These are phyloP conservation scores for Parastagonospora nodorum DNA, from an alignment of 2,329 filamentous ascomycete species.

Conservation along the genomic window DNA sequence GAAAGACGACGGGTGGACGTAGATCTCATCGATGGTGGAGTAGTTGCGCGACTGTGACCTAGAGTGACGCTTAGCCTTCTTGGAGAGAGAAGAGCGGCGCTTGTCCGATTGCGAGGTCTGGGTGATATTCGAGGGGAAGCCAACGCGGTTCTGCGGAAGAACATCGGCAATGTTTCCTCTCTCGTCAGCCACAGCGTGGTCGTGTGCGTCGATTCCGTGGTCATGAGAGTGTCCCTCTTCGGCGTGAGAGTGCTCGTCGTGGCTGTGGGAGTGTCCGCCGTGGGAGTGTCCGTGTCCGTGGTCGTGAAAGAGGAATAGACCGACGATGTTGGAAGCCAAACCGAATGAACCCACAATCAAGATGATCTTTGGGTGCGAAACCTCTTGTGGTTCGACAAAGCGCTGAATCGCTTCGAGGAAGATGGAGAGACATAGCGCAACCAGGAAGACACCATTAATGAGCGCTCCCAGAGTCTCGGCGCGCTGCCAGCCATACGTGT, in stretches of 20 bases:
- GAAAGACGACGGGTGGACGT: constrained; percentile 87
- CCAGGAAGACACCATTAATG: constrained; percentile 96
- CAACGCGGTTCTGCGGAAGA: constrained; percentile 66
- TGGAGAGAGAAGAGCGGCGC: constrained; percentile 33
- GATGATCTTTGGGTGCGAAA: constrained; percentile 83
- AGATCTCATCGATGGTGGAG: constrained; percentile 69
- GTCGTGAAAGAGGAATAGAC: constrained; percentile 89
- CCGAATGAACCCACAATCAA: constrained; percentile 87
- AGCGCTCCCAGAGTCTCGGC: constrained; percentile 95
- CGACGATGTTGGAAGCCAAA: constrained; percentile 84
- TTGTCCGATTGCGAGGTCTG: constrained; percentile 15
- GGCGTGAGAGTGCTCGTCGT: constrained; percentile 52
- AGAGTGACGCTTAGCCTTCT: constrained; percentile 60
- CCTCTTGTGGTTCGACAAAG: constrained; percentile 87
- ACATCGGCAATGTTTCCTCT: constrained; percentile 64
- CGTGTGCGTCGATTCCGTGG: constrained; percentile 52
- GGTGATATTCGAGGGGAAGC: constrained; percentile 46
- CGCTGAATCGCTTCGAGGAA: constrained; percentile 93
- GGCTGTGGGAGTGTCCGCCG: constrained; percentile 60
- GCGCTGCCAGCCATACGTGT: constrained; percentile 97
- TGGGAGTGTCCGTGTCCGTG: constrained; percentile 90
- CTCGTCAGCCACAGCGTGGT: constrained; percentile 59
- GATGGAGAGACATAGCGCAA: constrained; percentile 94
- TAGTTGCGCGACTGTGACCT: constrained; percentile 62
- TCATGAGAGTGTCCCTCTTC: constrained; percentile 57